Conservation (phyloP, 2,329 filamentous ascomycete species). For the Penicillium digitatum region DNA sequence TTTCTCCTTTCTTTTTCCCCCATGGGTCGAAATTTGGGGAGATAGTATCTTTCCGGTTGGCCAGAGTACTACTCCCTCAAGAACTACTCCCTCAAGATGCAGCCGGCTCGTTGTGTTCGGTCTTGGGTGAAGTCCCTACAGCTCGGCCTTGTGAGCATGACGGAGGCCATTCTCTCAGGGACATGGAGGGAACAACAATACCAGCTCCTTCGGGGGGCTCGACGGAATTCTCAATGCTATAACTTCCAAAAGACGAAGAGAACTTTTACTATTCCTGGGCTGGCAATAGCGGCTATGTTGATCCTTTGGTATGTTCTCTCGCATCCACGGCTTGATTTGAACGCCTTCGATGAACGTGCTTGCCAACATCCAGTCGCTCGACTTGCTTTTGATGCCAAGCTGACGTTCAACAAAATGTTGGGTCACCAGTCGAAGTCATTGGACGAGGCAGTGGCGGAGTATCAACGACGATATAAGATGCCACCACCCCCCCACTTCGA, state of each 20-base stretch:
- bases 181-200: slow-evolving; percentile 1
- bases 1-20: not conserved
- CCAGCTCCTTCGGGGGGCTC: not conserved
- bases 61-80: no score
- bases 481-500: slow-evolving; percentile 14
- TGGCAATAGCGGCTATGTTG: not conserved
- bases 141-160: not conserved
- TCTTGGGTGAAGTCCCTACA: not conserved
- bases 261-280: not conserved
- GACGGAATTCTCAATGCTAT: not conserved
- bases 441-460: slow-evolving; percentile 10
- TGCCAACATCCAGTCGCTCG: not conserved
- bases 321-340: not conserved
- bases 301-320: not conserved
- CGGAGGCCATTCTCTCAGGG: not conserved
- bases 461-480: slow-evolving; percentile 12
- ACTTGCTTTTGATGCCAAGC: not conserved
- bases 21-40: not conserved
- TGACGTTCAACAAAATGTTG: slow-evolving; percentile 1
- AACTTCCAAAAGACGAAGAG: not conserved
- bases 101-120: not conserved
- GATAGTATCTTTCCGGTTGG: not conserved
- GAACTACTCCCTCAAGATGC: not conserved
- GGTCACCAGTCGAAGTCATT: slow-evolving; percentile 10
- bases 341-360: not conserved